Percentiles rank a stretch among this genome's conserved stretches.
These are phyloP conservation scores for button mushroom (Agaricus bisporus) DNA, from an alignment of 768 basidiomycete genomes.

Conservation along the genomic window DNA sequence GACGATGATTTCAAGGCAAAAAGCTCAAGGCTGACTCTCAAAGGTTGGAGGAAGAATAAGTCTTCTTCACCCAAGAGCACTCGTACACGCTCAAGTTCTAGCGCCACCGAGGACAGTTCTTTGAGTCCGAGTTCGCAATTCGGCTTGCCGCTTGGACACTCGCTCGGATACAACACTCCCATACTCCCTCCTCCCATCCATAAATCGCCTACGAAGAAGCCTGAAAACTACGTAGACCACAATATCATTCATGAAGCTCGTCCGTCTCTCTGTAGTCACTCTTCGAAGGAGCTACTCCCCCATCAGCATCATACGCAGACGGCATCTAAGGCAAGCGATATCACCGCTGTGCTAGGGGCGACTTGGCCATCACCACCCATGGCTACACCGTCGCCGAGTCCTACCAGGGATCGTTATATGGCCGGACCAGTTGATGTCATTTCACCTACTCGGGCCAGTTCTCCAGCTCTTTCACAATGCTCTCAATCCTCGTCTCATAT, in stretches of 20 bases:
- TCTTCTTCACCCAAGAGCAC: slow-evolving; percentile 15
- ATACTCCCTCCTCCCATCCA: slow-evolving; percentile 17
- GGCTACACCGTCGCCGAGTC: slow-evolving; percentile 17
- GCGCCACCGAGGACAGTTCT: slow-evolving; percentile 32
- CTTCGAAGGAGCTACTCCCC: neutral
- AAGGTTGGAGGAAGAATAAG: slow-evolving; percentile 10
- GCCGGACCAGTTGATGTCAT: neutral
- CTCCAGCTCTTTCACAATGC: slow-evolving; percentile 18
- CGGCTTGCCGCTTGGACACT: slow-evolving; percentile 36
- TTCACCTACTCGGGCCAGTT: slow-evolving; percentile 12
- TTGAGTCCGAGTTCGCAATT: slow-evolving; percentile 39
- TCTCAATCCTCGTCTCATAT: slow-evolving; percentile 17
- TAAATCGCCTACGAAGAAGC: neutral
- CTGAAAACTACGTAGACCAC: neutral
- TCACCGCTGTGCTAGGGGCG: slow-evolving; percentile 31
- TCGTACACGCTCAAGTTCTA: slow-evolving; percentile 22
- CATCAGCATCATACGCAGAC: neutral
- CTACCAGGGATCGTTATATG: neutral
- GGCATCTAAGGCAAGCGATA: slow-evolving; percentile 14
- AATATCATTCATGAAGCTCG: neutral
- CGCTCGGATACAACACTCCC: slow-evolving; percentile 31
- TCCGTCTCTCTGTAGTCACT: neutral
- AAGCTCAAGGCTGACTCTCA: slow-evolving; percentile 17
- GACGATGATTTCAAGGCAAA: slow-evolving; percentile 38
- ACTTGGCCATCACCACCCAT: slow-evolving; percentile 34